Evolutionary conservation across 2,329 filamentous ascomycete genomes (phyloP), one percentile per base, ranked within the genome.

Genomic region (Fusarium cicatricum): DNA sequence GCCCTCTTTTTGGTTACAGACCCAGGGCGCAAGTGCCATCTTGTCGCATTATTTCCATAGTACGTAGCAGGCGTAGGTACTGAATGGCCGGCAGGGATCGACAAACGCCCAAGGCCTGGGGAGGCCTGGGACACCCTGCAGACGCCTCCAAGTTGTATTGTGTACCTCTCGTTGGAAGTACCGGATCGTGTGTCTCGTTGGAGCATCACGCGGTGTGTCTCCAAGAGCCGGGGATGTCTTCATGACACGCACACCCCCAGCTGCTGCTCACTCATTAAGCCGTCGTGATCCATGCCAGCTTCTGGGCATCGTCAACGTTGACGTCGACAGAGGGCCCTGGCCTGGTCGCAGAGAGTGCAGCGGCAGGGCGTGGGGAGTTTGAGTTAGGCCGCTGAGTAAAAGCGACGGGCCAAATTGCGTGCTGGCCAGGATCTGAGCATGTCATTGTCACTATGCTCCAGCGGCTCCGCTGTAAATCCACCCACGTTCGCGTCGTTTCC

Each of bases 341-440:
- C 45, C 46, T 45, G 17, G 37, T 41, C 55, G 52, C 44, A 49
- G 51, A 55, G 49, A 55, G n/a, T n/a, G n/a, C 53, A 44, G 41
- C 29, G 39, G 44, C 38, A 36, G 43, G 57, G 40, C 57, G 63
- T 64, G 63, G 63, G 60, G 55, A 60, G 52, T 28, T 47, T 42
- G 48, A 29, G 31, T 38, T 15, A 23, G 37, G 31, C 36, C 28
- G 16, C 29, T 9, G 19, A 28, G 23, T 14, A 32, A 52, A 44
- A 44, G 33, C 38, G 44, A 47, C 37, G 6, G 54, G 33, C 38
- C 39, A 55, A 41, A 65, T 69, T 69, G 67, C 67, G 67, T 69
- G 67, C 66, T 69, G 67, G 61, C 66, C 49, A 62, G 67, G 67
- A 67, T 69, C 33, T 53, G 47, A 69, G 63, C 64, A 69, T 69